Evolutionary conservation across 202 grass and related monocot species (phyloP), one percentile per base, ranked within the genome.

Genomic region (Musa balbisiana): DNA sequence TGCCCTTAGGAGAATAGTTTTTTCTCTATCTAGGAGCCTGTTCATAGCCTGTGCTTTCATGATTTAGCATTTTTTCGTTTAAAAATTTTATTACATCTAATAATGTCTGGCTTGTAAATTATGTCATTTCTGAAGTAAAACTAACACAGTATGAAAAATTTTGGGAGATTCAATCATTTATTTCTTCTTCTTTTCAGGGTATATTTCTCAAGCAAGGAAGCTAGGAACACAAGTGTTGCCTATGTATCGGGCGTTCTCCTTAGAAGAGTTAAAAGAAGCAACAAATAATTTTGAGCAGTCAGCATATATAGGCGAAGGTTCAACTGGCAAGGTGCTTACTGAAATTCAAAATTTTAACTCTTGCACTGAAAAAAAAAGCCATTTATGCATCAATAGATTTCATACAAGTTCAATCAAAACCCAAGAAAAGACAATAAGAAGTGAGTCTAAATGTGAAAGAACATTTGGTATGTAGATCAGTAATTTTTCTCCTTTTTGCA

Each of bases 241-340:
- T 59, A 80, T 81, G 69, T 81, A 89, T 78, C 80, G 79, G 53
- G 67, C 82, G 23, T 97, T 97, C 84, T 91, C 86, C 81, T 81
- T 93, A 75, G 94, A 97, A 82, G 94, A 97, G 79, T 83, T 97
- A 62, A 97, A 93, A 81, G 90, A 91, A 88, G 88, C 94, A 4
- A 91, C 94, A 78, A 91, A 89, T 76, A 85, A 83, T 79, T 97
- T 97, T 70, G 88, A 91, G 75, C 27, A 56, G 13, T 87, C 85
- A 11, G 78, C 86, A 76, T 93, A 85, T 86, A 84, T 97, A 79
- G 90, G 94, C 19, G 94, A 97, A 77, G 90, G 94, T 20, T 87
- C 94, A 83, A 91, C 85, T 73, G 94, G 94, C 81, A 97, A 97
- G 90, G 94, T 97, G 62, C 80, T 87, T 66, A 53, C 69, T 77